Base-by-base conservation (phyloP, 1,284 basidiomycete genomes). In the Ustilago esculenta region DNA sequence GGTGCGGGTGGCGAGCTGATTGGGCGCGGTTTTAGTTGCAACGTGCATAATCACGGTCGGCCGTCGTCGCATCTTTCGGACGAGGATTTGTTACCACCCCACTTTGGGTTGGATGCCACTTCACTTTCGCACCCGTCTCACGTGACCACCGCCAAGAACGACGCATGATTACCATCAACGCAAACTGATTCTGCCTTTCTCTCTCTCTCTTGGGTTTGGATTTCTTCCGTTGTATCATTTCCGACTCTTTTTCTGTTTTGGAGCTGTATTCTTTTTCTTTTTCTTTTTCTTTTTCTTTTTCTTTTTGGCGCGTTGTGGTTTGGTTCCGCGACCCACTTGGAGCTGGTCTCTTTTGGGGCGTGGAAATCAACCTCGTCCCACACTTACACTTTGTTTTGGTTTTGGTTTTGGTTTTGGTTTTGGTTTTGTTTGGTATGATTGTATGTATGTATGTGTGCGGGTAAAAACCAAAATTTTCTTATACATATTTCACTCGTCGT, bases 401-500 rank as follows among this genome's bases (percentile, higher is more conserved):
- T n/a, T n/a, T n/a, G n/a, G n/a, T n/a, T n/a, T n/a, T 29, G 27
- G 7, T 7, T 29, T 29, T 29, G 27, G 6, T 29, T 29, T 29
- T 29, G 7, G 12, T 7, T 29, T 29, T 29, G 27, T 29, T 6
- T 29, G 27, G 7, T 29, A 12, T 29, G 7, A 12, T 7, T 6
- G 27, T 29, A 12, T 29, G 27, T 29, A 12, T 29, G 27, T 29
- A 12, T 29, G 27, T 29, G 27, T 29, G 34, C 15, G 18, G 7
- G 15, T 36, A n/a, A n/a, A n/a, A n/a, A n/a, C n/a, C n/a, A n/a
- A n/a, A n/a, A n/a, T 35, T 39, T 33, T 39, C 23, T 9, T 18
- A n/a, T n/a, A n/a, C n/a, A n/a, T n/a, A n/a, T n/a, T 45, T 23
- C 18, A 23, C 15, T 72, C 60, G 3, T 40, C 54, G 5, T 87